phyloP scores from a whole-genome alignment of 2,329 filamentous ascomycete genomes.

The Colletotrichum chrysophilum region DNA sequence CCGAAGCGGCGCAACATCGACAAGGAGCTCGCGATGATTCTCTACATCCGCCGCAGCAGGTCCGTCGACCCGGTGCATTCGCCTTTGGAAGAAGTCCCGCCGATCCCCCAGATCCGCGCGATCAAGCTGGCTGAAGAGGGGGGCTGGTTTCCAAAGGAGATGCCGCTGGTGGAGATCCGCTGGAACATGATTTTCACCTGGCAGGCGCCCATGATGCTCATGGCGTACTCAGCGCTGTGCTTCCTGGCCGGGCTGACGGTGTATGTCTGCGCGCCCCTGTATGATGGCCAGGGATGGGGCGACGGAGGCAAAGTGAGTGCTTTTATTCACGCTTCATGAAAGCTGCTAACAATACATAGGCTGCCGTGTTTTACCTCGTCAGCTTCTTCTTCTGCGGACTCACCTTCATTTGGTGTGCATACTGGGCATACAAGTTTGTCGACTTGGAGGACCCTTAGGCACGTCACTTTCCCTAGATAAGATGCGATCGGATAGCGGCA shows the following conservation, averaged over 20 bases:
- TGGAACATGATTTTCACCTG: constrained; percentile 35
- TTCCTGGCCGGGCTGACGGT: constrained; percentile 27
- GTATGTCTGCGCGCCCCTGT: constrained; percentile 28
- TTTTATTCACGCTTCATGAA: background rate
- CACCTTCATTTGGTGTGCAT: constrained; percentile 31
- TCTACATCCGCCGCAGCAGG: constrained; percentile 13
- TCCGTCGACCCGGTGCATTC: constrained; percentile 7
- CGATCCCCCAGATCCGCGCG: constrained; percentile 17
- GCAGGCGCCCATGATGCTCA: constrained; percentile 33
- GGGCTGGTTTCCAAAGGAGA: constrained; percentile 18
- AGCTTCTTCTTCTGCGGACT: constrained; percentile 22
- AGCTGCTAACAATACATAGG: background rate
- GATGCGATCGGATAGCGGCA: background rate
- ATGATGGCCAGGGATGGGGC: constrained; percentile 20
- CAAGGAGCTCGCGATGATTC: constrained; percentile 24
- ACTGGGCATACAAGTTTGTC: constrained; percentile 31
- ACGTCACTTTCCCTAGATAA: background rate
- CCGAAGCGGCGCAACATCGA: constrained; percentile 13
- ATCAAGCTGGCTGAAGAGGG: constrained; percentile 13
- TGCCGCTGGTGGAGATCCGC: constrained; percentile 23
- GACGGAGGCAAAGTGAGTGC: constrained; percentile 24
- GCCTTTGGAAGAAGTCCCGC: constrained; percentile 11
- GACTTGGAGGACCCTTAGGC: constrained; percentile 18
- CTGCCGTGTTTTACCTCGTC: constrained; percentile 25
- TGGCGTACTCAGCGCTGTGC: constrained; percentile 28